Base-by-base conservation (phyloP, 768 basidiomycete genomes). In the Tricholoma sp. region DNA sequence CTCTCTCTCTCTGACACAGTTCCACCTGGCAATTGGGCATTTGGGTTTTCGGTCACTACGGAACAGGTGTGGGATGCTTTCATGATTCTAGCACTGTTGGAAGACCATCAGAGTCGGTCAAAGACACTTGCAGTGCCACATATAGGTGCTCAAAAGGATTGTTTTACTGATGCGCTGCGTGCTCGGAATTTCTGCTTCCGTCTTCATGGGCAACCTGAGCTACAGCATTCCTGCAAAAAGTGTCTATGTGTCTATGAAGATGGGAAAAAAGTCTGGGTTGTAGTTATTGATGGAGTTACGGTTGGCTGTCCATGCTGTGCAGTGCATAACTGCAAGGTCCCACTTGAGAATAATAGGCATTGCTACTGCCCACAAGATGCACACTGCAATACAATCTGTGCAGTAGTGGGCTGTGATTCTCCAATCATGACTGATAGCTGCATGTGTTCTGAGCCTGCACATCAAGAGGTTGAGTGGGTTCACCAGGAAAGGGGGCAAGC, bases 221-320 rank as follows among this genome's bases (percentile, higher is more conserved):
- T 17, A 7, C 6, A 15, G 18, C 42, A 44, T 18, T 44, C 11
- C 20, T 44, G 42, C 28, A 31, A 47, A 24, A 47, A 47, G 45
- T 47, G 45, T 47, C 45, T 47, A 1, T 15, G n/a, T 13, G 28
- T 47, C 45, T 47, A 47, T 10, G 5, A 15, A 6, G 6, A 47
- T 47, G 45, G 45, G 13, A 3, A 15, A 15, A 47, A 31, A 6
- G 45, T 29, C 45, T 47, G 45, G 45, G 45, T 47, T 7, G 28
- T 58, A 0, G 66, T 71, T 12, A 67, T 63, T 13, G 71, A 74
- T 63, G 69, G 71, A 4, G 61, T 73, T 24, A 64, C 64, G 9
- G 62, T 74, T 50, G 72, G 71, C 6, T 66, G 64, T 50, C 67
- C 67, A 0, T 67, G 68, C 39, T 74, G 72, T 53, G 57, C 50